A percentile compares a stretch with the other conserved stretches of the same genome.
These are phyloP conservation scores for Zygotorulaspora chibaensis DNA, from an alignment of 805 yeast genomes.

Conservation along the genomic window DNA sequence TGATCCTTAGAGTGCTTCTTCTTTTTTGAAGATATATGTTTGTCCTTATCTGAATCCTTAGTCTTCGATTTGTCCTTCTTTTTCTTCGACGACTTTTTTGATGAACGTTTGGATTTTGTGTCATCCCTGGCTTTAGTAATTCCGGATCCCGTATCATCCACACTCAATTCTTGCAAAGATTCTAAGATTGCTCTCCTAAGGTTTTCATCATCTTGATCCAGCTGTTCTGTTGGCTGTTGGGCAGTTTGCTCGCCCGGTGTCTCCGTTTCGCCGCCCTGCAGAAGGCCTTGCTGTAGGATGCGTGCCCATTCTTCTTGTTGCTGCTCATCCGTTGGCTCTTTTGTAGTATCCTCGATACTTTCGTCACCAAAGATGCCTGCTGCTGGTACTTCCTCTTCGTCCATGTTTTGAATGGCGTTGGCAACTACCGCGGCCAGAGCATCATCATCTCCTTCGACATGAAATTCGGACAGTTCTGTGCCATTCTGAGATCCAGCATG, in stretches of 20 bases:
- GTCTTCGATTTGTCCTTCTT: slow-evolving; percentile 17
- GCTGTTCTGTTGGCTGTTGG: slow-evolving; percentile 10
- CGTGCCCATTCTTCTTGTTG: slow-evolving; percentile 32
- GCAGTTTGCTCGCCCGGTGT: slow-evolving; percentile 4
- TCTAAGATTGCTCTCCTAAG: slow-evolving; percentile 33
- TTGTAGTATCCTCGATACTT: not conserved
- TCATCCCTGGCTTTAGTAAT: slow-evolving; percentile 9
- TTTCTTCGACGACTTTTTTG: slow-evolving; percentile 19
- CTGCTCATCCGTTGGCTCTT: slow-evolving; percentile 10
- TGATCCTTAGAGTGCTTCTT: slow-evolving; percentile 14
- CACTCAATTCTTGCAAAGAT: slow-evolving; percentile 25
- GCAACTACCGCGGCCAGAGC: slow-evolving; percentile 40
- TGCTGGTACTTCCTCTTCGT: slow-evolving; percentile 7
- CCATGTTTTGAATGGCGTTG: slow-evolving; percentile 36
- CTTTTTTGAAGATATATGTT: slow-evolving; percentile 10
- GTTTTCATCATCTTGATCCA: slow-evolving; percentile 35
- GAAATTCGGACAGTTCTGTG: slow-evolving; percentile 11
- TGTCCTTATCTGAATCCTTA: slow-evolving; percentile 15
- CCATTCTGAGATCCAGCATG: slow-evolving; percentile 1
- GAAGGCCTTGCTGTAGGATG: slow-evolving; percentile 28
- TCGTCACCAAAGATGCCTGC: slow-evolving; percentile 3
- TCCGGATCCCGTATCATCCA: slow-evolving; percentile 9
- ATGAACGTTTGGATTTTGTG: slow-evolving; percentile 17
- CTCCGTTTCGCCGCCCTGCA: slow-evolving; percentile 17
- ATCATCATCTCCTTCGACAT: slow-evolving; percentile 21